Base-by-base conservation (phyloP, 495 filamentous ascomycete genomes). In the Daldinia grandis region DNA sequence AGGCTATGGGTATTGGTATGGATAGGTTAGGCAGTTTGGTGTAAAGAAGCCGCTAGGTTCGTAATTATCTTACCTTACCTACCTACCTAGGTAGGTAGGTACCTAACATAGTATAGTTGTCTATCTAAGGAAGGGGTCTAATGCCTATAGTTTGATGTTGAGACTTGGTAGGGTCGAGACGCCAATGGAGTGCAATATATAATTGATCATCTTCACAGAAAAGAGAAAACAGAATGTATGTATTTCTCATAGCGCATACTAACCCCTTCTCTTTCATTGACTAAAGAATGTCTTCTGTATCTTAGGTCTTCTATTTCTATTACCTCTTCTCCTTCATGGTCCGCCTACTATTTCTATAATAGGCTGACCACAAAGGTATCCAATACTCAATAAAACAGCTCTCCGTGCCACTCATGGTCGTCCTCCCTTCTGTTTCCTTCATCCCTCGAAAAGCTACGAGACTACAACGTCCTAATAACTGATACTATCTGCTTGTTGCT, bases 271-370 rank as follows among this genome's bases (percentile, higher is more conserved):
- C 14, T 49, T 1, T 19, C 19, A 47, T 47, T 47, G 3, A 9
- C 42, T 47, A 47, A 47, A 24, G 42, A 24, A 47, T 47, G 42
- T 12, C 42, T 47, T 10, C 53, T 56, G 15, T 30, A 21, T 21
- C 6, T 56, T 56, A 56, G 27, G 53, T 78, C 61, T 30, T 80
- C 75, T 57, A 75, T 17, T 30, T 80, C 75, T 57, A 75, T 17
- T 56, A 75, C 64, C 19, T 65, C 9, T 10, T n/a, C 37, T 54
- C 35, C 47, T 19, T 7, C n/a, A 4, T 35, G 14, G 40, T 50
- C 72, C 50, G 37, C 42, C 9, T 14, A 66, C 55, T 19, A 15
- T n/a, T 62, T 62, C n/a, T 53, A 47, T 33, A 64, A 42, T 56
- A n/a, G 10, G 30, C n/a, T 19, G 24, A 58, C 35, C 59, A 5